Percentiles rank a stretch among this genome's conserved stretches.
phyloP scores from a whole-genome alignment of 306 rosid genomes.

The Parietaria judaica region DNA sequence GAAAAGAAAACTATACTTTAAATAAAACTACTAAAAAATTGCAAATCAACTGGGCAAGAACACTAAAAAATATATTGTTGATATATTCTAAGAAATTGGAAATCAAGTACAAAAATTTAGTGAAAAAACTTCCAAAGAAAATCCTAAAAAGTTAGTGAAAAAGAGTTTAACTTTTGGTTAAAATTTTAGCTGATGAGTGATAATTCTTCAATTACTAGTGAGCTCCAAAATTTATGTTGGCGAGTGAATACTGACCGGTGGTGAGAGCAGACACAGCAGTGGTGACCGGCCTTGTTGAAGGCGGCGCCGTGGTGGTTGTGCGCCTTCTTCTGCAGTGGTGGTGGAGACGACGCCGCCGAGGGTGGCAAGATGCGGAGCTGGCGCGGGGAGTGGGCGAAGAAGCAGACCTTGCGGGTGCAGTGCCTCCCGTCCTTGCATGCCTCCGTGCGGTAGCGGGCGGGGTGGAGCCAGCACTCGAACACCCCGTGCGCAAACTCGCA shows the following conservation, averaged over 20 bases:
- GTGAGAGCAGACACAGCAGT: slow-evolving; percentile 45
- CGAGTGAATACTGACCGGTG: slow-evolving; percentile 31
- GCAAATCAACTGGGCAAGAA: too few relatives aligned
- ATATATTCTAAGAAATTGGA: too few relatives aligned
- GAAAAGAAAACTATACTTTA: too few relatives aligned
- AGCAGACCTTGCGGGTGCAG: slow-evolving; percentile 81
- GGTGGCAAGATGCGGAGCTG: slow-evolving; percentile 58
- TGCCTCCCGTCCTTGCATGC: slow-evolving; percentile 87
- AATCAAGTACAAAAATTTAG: too few relatives aligned
- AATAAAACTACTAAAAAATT: too few relatives aligned
- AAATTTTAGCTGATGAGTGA: too few relatives aligned
- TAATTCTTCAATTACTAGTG: too few relatives aligned
- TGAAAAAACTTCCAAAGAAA: too few relatives aligned
- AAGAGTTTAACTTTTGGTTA: too few relatives aligned
- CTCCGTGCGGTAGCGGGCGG: slow-evolving; percentile 81
- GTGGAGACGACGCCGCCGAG: slow-evolving; percentile 20
- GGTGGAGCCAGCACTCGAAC: slow-evolving; percentile 91
- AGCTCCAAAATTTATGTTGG: slow-evolving; percentile 36
- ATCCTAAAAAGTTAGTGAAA: too few relatives aligned
- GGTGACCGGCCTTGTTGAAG: slow-evolving; percentile 20
- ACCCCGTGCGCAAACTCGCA: slow-evolving; percentile 89
- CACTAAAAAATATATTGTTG: too few relatives aligned
- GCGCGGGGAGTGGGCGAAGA: slow-evolving; percentile 75
- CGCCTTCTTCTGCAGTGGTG: slow-evolving; percentile 19
- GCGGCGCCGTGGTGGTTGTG: slow-evolving; percentile 11